Evolutionary conservation across 2,329 filamentous ascomycete genomes (phyloP).

Genomic region (Hypoxylon sp.): DNA sequence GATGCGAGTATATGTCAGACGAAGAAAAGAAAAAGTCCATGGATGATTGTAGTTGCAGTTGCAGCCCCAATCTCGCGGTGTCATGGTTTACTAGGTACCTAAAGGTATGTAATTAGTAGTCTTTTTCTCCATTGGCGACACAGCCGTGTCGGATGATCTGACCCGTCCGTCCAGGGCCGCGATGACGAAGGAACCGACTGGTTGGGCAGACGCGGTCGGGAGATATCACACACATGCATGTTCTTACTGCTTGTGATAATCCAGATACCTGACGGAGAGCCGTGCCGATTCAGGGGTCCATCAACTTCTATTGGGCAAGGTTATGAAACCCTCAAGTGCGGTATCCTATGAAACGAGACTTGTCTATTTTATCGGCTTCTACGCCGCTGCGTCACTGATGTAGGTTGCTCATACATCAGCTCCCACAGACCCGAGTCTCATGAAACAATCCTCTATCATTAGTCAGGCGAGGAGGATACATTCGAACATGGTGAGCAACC

Average conservation of each 20-base stretch:
- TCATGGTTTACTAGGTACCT: slow-evolving; percentile 22
- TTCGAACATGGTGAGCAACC: slow-evolving; percentile 1
- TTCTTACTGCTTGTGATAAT: slow-evolving; percentile 18
- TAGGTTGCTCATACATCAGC: background rate
- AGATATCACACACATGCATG: slow-evolving; percentile 31
- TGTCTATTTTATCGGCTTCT: background rate
- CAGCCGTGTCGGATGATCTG: background rate
- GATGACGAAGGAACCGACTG: slow-evolving; percentile 30
- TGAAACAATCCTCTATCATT: slow-evolving; percentile 7
- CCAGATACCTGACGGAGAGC: background rate
- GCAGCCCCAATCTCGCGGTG: background rate
- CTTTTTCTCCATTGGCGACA: slow-evolving; percentile 4
- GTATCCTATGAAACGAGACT: background rate
- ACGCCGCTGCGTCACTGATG: background rate
- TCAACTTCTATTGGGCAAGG: slow-evolving; percentile 16
- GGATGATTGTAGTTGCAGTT: background rate
- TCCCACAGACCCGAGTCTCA: background rate
- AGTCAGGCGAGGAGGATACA: background rate
- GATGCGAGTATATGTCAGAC: slow-evolving; percentile 2
- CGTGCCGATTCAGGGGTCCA: slow-evolving; percentile 4
- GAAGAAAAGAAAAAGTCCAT: background rate
- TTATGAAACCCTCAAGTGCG: background rate
- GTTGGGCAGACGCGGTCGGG: slow-evolving; percentile 18
- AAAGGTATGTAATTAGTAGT: too few relatives aligned
- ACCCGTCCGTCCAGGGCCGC: slow-evolving; percentile 1